Evolutionary conservation across 2,329 filamentous ascomycete species (phyloP).

Genomic region (Phaeophleospora eucalypticola): DNA sequence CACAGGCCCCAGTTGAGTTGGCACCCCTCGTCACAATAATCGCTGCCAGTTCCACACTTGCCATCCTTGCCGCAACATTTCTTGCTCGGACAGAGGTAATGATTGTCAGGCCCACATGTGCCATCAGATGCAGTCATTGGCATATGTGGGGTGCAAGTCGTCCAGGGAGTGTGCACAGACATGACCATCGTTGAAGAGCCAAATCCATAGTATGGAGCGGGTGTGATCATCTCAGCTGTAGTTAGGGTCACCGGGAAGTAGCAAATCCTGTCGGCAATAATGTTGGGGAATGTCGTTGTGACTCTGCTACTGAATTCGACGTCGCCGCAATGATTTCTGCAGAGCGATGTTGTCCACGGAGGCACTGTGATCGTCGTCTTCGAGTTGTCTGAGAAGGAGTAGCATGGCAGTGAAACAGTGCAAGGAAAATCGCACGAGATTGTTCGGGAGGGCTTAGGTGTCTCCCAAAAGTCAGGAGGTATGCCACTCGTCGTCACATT

Average conservation of each 20-base stretch:
- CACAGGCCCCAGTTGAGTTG: slow-evolving; percentile 15
- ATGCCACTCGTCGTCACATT: slow-evolving; percentile 2
- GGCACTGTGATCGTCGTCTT: slow-evolving; percentile 4
- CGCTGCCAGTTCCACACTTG: slow-evolving; percentile 11
- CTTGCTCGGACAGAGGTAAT: slow-evolving; percentile 14
- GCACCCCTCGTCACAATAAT: slow-evolving; percentile 16
- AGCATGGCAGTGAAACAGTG: slow-evolving; percentile 11
- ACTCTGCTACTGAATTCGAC: slow-evolving; percentile 7
- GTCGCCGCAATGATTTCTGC: slow-evolving; percentile 11
- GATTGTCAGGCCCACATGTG: slow-evolving; percentile 10
- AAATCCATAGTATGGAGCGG: slow-evolving; percentile 3
- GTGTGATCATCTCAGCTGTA: slow-evolving; percentile 1
- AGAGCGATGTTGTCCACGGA: slow-evolving; percentile 13
- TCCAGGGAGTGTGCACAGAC: slow-evolving; percentile 3
- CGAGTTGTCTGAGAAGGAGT: neutral
- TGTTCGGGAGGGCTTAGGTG: slow-evolving; percentile 4
- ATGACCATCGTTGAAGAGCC: slow-evolving; percentile 3
- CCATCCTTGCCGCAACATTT: slow-evolving; percentile 16
- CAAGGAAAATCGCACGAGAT: slow-evolving; percentile 9
- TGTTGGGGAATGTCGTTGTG: slow-evolving; percentile 4
- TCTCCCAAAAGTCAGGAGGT: slow-evolving; percentile 4
- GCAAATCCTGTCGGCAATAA: slow-evolving; percentile 9
- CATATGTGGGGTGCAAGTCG: slow-evolving; percentile 8
- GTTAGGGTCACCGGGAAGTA: slow-evolving; percentile 3
- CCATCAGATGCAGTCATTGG: slow-evolving; percentile 3